Percentiles rank a stretch among this genome's conserved stretches.
phyloP scores from a whole-genome alignment of 257 asterid genomes.

The Penstemon eatonii region DNA sequence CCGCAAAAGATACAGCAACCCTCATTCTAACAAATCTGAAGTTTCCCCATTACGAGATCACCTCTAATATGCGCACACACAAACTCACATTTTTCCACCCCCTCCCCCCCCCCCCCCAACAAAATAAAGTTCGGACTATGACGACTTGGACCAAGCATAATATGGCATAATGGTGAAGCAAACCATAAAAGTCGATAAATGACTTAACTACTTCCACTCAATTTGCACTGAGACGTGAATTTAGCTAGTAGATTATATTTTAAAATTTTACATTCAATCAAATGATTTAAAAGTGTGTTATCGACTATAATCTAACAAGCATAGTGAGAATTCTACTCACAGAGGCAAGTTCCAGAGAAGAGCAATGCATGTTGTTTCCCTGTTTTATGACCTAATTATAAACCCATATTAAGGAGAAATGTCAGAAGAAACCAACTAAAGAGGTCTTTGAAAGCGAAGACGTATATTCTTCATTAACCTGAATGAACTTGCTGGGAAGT shows the following conservation, averaged over 20 bases:
- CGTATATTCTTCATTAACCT: conserved; percentile 49
- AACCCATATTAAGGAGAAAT: conserved; percentile 25
- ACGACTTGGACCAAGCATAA: too few relatives aligned
- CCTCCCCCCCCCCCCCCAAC: not conserved
- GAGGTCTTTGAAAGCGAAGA: conserved; percentile 17
- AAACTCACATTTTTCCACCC: not conserved
- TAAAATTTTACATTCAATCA: not conserved
- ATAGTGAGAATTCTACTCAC: conserved; percentile 52
- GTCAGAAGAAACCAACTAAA: conserved; percentile 23
- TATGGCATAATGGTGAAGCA: not conserved
- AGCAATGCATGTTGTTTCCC: conserved; percentile 93
- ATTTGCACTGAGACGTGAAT: conserved; percentile 3
- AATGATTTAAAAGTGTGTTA: conserved; percentile 16
- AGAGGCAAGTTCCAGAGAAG: conserved; percentile 85
- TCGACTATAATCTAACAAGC: conserved; percentile 13
- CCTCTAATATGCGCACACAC: too few relatives aligned
- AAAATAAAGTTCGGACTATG: too few relatives aligned
- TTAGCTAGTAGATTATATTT: not conserved
- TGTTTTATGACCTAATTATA: conserved; percentile 75
- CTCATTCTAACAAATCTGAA: too few relatives aligned
- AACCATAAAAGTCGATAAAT: conserved; percentile 22
- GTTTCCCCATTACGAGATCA: too few relatives aligned
- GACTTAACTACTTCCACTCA: conserved; percentile 17
- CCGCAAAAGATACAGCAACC: too few relatives aligned
- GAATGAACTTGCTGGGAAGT: conserved; percentile 89